phyloP scores from a whole-genome alignment of 352 stramenopile genomes.

The Pythium chondricola region DNA sequence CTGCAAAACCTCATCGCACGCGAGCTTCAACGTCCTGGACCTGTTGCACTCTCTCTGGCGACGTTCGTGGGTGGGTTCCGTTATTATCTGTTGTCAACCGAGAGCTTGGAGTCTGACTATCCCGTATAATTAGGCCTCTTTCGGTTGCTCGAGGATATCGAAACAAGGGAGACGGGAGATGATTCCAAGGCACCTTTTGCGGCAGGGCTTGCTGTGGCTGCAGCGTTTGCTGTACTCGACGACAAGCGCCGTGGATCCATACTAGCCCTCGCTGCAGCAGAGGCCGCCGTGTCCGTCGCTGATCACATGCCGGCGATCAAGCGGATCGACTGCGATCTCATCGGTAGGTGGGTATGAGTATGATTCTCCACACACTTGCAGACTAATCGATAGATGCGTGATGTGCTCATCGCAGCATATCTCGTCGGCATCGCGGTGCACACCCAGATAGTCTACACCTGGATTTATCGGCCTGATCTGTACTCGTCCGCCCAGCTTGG shows the following conservation, averaged over 20 bases:
- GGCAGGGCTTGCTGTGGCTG: conserved; percentile 23
- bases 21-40: conserved; percentile 28
- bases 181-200: conserved; percentile 24
- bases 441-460: conserved; percentile 53
- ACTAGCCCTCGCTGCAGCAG: conserved; percentile 43
- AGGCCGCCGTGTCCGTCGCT: conserved; percentile 34
- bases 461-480: conserved; percentile 49
- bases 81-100: background rate
- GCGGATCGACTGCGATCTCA: conserved; percentile 36
- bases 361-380: no score
- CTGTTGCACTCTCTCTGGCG: conserved; percentile 41
- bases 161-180: background rate
- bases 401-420: conserved; percentile 24
- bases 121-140: conserved; percentile 23
- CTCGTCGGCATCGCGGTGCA: conserved; percentile 27
- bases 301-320: conserved; percentile 24
- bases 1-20: conserved; percentile 38
- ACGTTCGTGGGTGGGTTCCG: conserved; percentile 39
- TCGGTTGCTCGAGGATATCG: conserved; percentile 37
- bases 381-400: no score
- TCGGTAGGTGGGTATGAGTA: no score
- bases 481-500: conserved; percentile 40
- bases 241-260: conserved; percentile 37
- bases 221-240: conserved; percentile 41
- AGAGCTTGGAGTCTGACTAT: background rate